These are phyloP conservation scores for Crithidia expoeki DNA, from an alignment of 208 protist genomes.

Conservation along the genomic window DNA sequence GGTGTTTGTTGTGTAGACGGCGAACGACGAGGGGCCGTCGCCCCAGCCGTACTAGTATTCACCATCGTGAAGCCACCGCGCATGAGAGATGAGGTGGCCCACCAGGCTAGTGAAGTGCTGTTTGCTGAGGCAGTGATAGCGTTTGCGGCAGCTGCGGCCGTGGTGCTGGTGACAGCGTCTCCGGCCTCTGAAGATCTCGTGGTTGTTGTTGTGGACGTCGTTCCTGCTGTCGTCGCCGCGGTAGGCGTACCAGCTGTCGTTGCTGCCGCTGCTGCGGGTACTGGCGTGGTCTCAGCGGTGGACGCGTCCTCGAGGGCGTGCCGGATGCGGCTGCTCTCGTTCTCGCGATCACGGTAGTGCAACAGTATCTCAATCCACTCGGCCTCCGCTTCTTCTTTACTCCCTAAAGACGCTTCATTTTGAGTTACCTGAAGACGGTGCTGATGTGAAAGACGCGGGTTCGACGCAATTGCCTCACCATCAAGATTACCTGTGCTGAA, in stretches of 20 bases:
- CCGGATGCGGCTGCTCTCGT: slow-evolving; percentile 28
- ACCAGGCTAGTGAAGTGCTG: slow-evolving; percentile 12
- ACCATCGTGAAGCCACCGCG: background rate
- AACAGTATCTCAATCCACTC: slow-evolving; percentile 45
- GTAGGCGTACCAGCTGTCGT: background rate
- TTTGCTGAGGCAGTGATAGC: background rate
- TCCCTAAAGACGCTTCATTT: too few species aligned
- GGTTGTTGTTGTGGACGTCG: background rate
- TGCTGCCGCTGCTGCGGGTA: background rate
- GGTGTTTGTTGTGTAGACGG: background rate
- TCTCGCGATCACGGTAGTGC: slow-evolving; percentile 44
- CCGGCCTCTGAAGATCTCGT: too few species aligned
- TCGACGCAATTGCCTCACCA: background rate
- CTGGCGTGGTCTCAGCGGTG: background rate
- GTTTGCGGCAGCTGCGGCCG: background rate
- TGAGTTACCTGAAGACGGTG: too few species aligned
- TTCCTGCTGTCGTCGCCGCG: background rate
- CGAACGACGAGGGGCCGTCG: background rate
- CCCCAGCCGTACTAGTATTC: too few species aligned
- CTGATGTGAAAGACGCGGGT: too few species aligned
- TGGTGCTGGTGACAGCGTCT: too few species aligned
- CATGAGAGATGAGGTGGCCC: slow-evolving; percentile 28
- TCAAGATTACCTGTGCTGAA: slow-evolving; percentile 8
- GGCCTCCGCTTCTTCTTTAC: slow-evolving; percentile 18
- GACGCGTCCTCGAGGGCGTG: background rate